Conservation (phyloP, 495 filamentous ascomycete genomes). For the Annulohypoxylon bovei region DNA sequence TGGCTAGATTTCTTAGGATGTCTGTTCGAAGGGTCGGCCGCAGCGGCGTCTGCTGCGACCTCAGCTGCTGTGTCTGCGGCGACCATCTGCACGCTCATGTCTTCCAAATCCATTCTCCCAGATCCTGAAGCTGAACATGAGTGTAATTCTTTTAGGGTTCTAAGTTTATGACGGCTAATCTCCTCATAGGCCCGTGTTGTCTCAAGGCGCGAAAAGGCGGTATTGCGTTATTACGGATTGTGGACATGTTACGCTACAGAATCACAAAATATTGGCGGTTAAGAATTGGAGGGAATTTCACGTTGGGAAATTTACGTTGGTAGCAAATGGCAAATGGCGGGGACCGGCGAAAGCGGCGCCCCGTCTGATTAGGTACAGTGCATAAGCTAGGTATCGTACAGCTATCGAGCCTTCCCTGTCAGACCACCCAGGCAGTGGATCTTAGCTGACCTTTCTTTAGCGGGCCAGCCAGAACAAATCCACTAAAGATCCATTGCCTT, state of each 20-base stretch:
- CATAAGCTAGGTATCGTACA: too few species aligned
- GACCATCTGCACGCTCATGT: constrained; percentile 49
- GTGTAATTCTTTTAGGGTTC: constrained; percentile 2
- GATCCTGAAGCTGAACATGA: constrained; percentile 38
- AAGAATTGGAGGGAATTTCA: constrained; percentile 36
- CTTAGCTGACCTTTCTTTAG: not conserved
- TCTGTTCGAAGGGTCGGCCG: constrained; percentile 46
- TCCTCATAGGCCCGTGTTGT: constrained; percentile 16
- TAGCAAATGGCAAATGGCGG: constrained; percentile 33
- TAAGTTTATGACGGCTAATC: constrained; percentile 6
- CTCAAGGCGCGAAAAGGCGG: constrained; percentile 33
- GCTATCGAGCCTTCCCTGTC: not conserved
- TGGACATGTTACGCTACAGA: constrained; percentile 40
- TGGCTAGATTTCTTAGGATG: constrained; percentile 50
- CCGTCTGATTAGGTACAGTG: too few species aligned
- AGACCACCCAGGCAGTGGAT: not conserved
- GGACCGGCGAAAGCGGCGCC: constrained; percentile 39
- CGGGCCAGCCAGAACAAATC: not conserved
- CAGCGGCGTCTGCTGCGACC: constrained; percentile 46
- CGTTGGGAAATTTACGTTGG: constrained; percentile 31
- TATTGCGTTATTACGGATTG: constrained; percentile 42
- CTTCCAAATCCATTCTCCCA: constrained; percentile 50
- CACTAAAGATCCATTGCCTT: not conserved
- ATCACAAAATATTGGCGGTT: constrained; percentile 29
- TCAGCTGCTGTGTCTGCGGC: constrained; percentile 49